These are phyloP conservation scores for Apiotrichum sp. DNA, from an alignment of 1,284 basidiomycete species.

Conservation along the genomic window DNA sequence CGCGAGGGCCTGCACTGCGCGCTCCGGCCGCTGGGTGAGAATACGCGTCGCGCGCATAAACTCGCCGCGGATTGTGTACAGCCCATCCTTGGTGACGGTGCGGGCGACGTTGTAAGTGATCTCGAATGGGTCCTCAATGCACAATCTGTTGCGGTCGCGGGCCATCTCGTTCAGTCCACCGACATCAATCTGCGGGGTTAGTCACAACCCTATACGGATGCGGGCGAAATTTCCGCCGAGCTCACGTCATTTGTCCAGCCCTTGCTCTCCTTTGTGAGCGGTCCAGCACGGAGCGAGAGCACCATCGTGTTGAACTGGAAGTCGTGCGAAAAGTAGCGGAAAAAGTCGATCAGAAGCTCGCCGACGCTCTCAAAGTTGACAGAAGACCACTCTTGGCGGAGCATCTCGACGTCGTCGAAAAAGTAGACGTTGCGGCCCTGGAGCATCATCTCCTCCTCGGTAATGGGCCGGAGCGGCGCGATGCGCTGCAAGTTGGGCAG, in stretches of 20 bases:
- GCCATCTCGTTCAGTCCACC: conserved; percentile 58
- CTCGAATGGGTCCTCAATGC: conserved; percentile 98
- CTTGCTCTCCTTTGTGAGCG: conserved; percentile 82
- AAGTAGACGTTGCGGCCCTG: conserved; percentile 86
- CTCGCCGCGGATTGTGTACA: conserved; percentile 95
- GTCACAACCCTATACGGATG: not conserved
- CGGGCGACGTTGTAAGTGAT: conserved; percentile 89
- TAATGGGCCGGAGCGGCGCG: conserved; percentile 74
- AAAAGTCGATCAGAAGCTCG: conserved; percentile 97
- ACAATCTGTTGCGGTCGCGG: conserved; percentile 82
- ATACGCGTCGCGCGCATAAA: conserved; percentile 94
- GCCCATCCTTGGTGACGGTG: conserved; percentile 91
- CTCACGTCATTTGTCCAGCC: conserved; percentile 89
- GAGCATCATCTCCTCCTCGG: conserved; percentile 82
- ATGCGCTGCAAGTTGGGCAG: conserved; percentile 86
- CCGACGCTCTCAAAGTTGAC: conserved; percentile 87
- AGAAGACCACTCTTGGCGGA: conserved; percentile 89
- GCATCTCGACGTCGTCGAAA: conserved; percentile 88
- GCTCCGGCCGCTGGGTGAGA: conserved; percentile 67
- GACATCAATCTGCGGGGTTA: conserved; percentile 45
- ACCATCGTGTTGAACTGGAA: conserved; percentile 89
- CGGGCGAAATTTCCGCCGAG: conserved; percentile 45
- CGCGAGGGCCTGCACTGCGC: conserved; percentile 70
- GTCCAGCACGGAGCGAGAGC: conserved; percentile 81
- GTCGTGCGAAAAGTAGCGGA: conserved; percentile 90